Evolutionary conservation across 495 filamentous ascomycete species (phyloP), one percentile per base, ranked within the genome.

Genomic region (Trichoderma asperelloides): DNA sequence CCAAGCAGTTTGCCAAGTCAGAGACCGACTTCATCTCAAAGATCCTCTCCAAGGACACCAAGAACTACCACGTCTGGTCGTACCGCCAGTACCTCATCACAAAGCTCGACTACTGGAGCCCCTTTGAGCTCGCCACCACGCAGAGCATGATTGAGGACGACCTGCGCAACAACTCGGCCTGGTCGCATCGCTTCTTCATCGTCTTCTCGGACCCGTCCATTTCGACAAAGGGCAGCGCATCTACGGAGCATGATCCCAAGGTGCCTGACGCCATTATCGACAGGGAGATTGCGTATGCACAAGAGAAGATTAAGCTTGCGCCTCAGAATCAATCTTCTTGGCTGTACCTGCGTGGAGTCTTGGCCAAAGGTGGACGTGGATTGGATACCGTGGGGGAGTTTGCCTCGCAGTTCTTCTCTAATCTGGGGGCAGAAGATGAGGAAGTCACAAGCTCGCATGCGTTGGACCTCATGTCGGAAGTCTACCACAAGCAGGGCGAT

Each of bases 21-120:
- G 95, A 98, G 79, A 74, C 78, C 33, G 79, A 81, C 45, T 98
- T 98, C 80, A 84, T 96, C 57, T 83, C 82, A 67, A 72, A 82
- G 49, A 97, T 97, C 86, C 90, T 98, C 55, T 83, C 84, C 67
- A 82, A 88, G 70, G 95, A 98, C 76, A 85, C 88, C 15, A 98
- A 98, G 76, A 98, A 98, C 80, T 98, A 98, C 74, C 95, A 98
- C 75, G 96, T 98, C 47, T 98, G 95, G 94, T 91, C 88, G 65
- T 98, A 98, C 75, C 85, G 91, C 16, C 95, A 97, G 78, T 98
- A 93, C 86, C 81, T 98, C 1, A 92, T 97, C 45, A 84, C 85
- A 40, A 90, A 91, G 71, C 91, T 98, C 72, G 80, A 80, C 23
- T 77, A 94, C 23, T 98, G 77, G 71, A 71, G 51, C 41, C 69